A percentile compares a stretch with the other conserved stretches of the same genome.
These are phyloP conservation scores for Crucibulum laeve DNA, from an alignment of 768 basidiomycete genomes.

Conservation along the genomic window DNA sequence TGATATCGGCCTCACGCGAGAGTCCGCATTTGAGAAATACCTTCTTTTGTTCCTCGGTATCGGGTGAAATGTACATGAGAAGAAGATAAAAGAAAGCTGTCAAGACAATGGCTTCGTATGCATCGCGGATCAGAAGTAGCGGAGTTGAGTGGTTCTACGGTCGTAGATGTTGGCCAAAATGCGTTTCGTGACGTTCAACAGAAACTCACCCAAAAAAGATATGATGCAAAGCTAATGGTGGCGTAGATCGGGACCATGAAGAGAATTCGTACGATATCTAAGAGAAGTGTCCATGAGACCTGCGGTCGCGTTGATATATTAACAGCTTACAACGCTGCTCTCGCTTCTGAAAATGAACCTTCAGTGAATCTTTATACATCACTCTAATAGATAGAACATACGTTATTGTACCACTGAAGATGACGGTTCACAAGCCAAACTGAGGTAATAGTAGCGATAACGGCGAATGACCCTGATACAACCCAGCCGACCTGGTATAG, in stretches of 20 bases:
- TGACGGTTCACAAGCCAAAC: conserved; percentile 76
- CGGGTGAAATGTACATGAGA: conserved; percentile 62
- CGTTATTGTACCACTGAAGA: conserved; percentile 67
- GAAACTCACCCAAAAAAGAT: conserved; percentile 59
- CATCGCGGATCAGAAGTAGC: conserved; percentile 64
- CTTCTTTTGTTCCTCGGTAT: conserved; percentile 54
- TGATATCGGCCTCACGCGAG: conserved; percentile 50
- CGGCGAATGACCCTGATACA: conserved; percentile 52
- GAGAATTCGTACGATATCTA: conserved; percentile 70
- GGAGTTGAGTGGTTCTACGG: conserved; percentile 62
- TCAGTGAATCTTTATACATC: background rate
- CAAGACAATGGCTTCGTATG: conserved; percentile 73
- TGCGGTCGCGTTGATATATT: background rate
- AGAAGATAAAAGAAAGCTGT: conserved; percentile 79
- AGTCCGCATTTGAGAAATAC: conserved; percentile 55
- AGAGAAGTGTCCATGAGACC: background rate
- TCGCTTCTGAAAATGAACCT: conserved; percentile 41
- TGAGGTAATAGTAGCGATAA: conserved; percentile 52
- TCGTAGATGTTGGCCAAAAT: no score
- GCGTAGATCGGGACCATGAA: conserved; percentile 81
- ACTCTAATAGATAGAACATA: conserved; percentile 23
- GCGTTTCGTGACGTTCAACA: background rate
- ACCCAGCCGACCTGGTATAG: conserved; percentile 64
- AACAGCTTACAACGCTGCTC: conserved; percentile 58
- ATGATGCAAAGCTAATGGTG: conserved; percentile 61